phyloP scores from a whole-genome alignment of 2,329 filamentous ascomycete genomes.

The Pseudogymnoascus sp. region DNA sequence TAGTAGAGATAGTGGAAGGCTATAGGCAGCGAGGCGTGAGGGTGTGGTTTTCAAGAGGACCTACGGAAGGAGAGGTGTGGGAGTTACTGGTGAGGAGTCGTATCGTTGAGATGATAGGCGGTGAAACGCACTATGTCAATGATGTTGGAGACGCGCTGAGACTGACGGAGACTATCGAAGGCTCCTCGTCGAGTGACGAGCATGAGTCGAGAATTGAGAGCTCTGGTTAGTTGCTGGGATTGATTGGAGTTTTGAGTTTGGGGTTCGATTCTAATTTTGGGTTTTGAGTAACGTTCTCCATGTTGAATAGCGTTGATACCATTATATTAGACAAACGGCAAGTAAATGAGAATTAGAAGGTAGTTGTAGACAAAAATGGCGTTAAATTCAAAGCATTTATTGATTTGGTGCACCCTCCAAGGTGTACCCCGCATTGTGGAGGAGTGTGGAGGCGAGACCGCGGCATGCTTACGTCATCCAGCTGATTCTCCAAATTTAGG shows the following conservation, averaged over 20 bases:
- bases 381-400: not conserved
- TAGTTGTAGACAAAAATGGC: not conserved
- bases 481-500: not conserved
- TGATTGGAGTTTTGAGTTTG: not conserved
- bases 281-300: not conserved
- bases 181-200: not conserved
- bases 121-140: conserved; percentile 68
- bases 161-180: conserved; percentile 64
- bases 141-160: conserved; percentile 80
- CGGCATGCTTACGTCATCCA: not conserved
- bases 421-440: not conserved
- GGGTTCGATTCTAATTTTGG: not conserved
- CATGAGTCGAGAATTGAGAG: conserved; percentile 3
- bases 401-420: not conserved
- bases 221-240: not conserved
- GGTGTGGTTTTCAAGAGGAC: conserved; percentile 65
- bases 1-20: conserved; percentile 77
- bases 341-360: not conserved
- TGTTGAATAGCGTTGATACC: conserved; percentile 9
- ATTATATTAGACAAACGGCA: conserved; percentile 4
- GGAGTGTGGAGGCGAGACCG: not conserved
- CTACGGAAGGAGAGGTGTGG: conserved; percentile 43
- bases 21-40: conserved; percentile 73
- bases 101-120: conserved; percentile 78
- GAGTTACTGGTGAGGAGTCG: conserved; percentile 69